phyloP scores from a whole-genome alignment of 495 filamentous ascomycete genomes.

The Xylaria telfairii region DNA sequence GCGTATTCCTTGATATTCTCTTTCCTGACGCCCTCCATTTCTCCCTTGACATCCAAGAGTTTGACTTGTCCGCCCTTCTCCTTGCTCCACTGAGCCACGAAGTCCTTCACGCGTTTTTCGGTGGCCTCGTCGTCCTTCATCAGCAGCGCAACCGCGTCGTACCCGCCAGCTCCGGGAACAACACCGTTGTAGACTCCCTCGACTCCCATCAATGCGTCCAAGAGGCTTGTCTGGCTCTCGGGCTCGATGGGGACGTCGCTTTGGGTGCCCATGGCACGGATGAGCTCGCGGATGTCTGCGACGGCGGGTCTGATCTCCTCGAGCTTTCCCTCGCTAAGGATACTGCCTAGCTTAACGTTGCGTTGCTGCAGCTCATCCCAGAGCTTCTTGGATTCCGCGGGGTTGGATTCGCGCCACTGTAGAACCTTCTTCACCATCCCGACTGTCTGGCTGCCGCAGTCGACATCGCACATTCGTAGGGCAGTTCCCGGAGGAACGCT shows the following conservation, averaged over 20 bases:
- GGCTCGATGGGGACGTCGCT: constrained; percentile 92
- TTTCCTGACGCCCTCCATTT: constrained; percentile 79
- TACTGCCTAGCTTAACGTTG: constrained; percentile 73
- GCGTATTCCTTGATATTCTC: constrained; percentile 68
- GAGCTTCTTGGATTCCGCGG: constrained; percentile 66
- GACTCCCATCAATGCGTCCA: constrained; percentile 73
- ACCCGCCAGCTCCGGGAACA: constrained; percentile 93
- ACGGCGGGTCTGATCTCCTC: constrained; percentile 49
- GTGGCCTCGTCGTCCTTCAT: constrained; percentile 76
- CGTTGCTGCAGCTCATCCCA: constrained; percentile 75
- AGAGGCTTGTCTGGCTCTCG: constrained; percentile 76
- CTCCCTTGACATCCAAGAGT: constrained; percentile 81
- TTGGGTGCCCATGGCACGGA: constrained; percentile 75
- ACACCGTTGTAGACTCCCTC: constrained; percentile 89
- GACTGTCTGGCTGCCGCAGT: constrained; percentile 91
- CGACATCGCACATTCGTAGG: constrained; percentile 92
- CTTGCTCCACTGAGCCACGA: constrained; percentile 69
- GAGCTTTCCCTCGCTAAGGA: constrained; percentile 57
- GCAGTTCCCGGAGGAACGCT: constrained; percentile 75
- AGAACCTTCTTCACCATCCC: constrained; percentile 94
- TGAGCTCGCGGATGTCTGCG: constrained; percentile 52
- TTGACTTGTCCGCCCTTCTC: constrained; percentile 74
- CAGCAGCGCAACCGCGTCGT: constrained; percentile 86
- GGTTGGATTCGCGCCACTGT: constrained; percentile 75
- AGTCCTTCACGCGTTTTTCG: constrained; percentile 63